Base-by-base conservation (phyloP, 305 asterid species). In the Fraxinus sp. region DNA sequence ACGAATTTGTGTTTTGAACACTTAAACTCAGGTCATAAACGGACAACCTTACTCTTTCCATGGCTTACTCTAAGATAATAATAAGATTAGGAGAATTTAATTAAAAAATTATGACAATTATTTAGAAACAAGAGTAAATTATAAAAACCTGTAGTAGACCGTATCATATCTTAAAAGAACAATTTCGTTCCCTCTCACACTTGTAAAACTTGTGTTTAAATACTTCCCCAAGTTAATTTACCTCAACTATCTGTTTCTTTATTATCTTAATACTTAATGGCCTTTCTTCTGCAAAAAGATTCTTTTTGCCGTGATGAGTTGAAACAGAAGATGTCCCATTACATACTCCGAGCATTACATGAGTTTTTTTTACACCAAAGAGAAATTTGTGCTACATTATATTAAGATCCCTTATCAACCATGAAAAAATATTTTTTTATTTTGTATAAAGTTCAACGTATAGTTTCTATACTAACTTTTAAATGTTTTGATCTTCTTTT, bases 1-100 rank as follows among this genome's bases (percentile, higher is more conserved):
- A 80, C 7, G 68, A 76, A 16, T 64, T 73, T 80, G 49, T 66
- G 74, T 75, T 36, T 76, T 77, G 71, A 77, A 77, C 46, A 62
- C 59, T 32, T 59, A 57, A 64, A 41, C 77, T 44, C 30, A 68
- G 74, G 46, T 77, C 39, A 36, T 72, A 78, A 68, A 41, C 62
- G 20, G 30, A 78, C 3, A 46, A 46, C n/a, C 16, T 46, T 46
- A 49, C 20, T 49, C 59, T 49, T 49, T 13, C 62, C 24, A 52
- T 52, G 62, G 62, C 62, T 52, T n/a, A 52, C 22, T 52, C 62
- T n/a, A 52, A n/a, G 22, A 52, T 52, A 52, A n/a, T 52, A 52
- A 5, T 52, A 52, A 16, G 22, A 14, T 52, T 52, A 52, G 62
- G 62, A 52, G 62, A 55, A 55, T 55, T 55, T 55, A 55, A 55